Evolutionary conservation across 1,284 basidiomycete genomes (phyloP).

Genomic region (Garcileccinum viscosum): DNA sequence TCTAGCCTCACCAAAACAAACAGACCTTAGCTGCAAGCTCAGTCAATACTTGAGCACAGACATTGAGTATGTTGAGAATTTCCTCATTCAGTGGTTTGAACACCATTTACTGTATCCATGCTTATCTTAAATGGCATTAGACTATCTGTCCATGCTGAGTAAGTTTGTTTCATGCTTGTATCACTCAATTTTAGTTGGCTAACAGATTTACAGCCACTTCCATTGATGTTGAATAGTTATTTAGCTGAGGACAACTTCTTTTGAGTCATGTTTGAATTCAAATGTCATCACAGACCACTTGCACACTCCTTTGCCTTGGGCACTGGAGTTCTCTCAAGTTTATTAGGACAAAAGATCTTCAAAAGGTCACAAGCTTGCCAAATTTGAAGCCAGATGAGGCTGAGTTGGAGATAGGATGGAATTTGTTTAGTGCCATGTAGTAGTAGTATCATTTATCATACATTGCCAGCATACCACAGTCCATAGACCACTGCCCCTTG

Average conservation of each 20-base stretch:
- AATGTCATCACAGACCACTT: conserved; percentile 24
- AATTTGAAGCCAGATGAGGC: too few relatives aligned
- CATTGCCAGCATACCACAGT: too few relatives aligned
- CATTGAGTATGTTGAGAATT: background rate
- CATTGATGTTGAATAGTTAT: conserved; percentile 32
- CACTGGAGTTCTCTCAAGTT: conserved; percentile 26
- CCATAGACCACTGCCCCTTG: too few relatives aligned
- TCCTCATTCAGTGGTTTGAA: background rate
- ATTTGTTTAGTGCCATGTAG: too few relatives aligned
- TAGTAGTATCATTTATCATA: too few relatives aligned
- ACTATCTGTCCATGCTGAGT: conserved; percentile 2
- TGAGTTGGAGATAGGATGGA: too few relatives aligned
- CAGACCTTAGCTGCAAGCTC: background rate
- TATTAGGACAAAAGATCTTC: conserved; percentile 20
- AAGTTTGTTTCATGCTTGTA: too few relatives aligned
- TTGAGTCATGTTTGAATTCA: conserved; percentile 25
- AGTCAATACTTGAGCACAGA: background rate
- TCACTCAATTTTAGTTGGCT: too few relatives aligned
- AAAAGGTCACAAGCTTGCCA: background rate
- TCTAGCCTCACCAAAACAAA: background rate
- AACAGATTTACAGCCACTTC: conserved; percentile 26
- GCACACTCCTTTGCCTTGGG: conserved; percentile 31
- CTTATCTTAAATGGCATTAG: background rate
- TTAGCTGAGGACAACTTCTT: conserved; percentile 32
- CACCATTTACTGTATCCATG: background rate